Percentiles rank a stretch among this genome's conserved stretches.
Evolutionary conservation across 2,329 filamentous ascomycete species (phyloP).

Genomic region (Scytalidium sp.): DNA sequence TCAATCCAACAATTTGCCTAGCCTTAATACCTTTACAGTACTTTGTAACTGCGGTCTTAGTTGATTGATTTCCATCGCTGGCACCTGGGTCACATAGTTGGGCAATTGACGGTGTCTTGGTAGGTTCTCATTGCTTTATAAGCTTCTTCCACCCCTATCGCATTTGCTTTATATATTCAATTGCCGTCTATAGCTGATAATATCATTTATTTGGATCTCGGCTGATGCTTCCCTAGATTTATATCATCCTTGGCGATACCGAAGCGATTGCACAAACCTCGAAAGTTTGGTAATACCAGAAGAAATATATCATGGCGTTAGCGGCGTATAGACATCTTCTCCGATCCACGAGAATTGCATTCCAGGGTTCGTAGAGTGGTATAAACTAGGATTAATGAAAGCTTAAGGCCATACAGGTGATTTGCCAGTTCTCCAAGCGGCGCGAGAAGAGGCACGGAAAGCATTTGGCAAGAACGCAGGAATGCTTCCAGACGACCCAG

Average conservation of each 20-base stretch:
- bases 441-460: slow-evolving; percentile 67
- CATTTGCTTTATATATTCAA: too few relatives aligned
- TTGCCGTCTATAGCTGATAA: too few relatives aligned
- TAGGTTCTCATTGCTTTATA: too few relatives aligned
- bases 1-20: background rate
- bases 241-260: too few relatives aligned
- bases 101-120: too few relatives aligned
- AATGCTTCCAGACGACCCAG: slow-evolving; percentile 54
- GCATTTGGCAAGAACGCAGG: slow-evolving; percentile 68
- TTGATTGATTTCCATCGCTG: background rate
- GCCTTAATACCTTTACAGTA: background rate
- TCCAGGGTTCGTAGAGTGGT: slow-evolving; percentile 60
- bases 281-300: background rate
- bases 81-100: too few relatives aligned
- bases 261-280: too few relatives aligned
- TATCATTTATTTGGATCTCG: too few relatives aligned
- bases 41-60: background rate
- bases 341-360: slow-evolving; percentile 78
- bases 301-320: slow-evolving; percentile 55
- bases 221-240: too few relatives aligned
- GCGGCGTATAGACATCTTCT: slow-evolving; percentile 78
- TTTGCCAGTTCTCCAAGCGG: slow-evolving; percentile 61
- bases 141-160: too few relatives aligned
- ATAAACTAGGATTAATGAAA: background rate
- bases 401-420: slow-evolving; percentile 62